Percentiles rank a stretch among this genome's conserved stretches.
These are phyloP conservation scores for Bertia moriformis DNA, from an alignment of 2,329 filamentous ascomycete genomes.

Conservation along the genomic window DNA sequence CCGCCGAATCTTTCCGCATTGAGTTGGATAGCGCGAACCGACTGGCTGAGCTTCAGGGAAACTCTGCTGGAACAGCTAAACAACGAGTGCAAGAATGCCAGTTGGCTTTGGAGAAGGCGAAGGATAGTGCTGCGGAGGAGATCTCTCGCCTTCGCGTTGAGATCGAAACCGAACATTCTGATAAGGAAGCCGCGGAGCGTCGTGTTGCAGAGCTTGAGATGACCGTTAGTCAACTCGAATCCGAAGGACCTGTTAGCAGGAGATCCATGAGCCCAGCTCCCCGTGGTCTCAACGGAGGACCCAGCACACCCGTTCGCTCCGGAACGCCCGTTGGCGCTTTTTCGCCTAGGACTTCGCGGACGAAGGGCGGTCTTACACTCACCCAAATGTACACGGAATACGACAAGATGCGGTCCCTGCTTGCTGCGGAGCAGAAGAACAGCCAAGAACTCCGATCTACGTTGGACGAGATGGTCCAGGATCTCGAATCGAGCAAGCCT, in stretches of 20 bases:
- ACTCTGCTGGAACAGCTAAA: slow-evolving; percentile 30
- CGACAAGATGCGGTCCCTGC: slow-evolving; percentile 24
- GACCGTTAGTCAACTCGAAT: slow-evolving; percentile 43
- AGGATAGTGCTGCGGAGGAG: slow-evolving; percentile 47
- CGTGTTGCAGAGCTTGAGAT: slow-evolving; percentile 52
- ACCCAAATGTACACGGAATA: slow-evolving; percentile 52
- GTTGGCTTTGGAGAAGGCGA: slow-evolving; percentile 34
- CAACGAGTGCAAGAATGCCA: slow-evolving; percentile 38
- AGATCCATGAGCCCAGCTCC: slow-evolving; percentile 7
- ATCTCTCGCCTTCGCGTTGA: slow-evolving; percentile 35
- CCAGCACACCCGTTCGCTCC: slow-evolving; percentile 30
- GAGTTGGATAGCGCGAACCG: slow-evolving; percentile 46
- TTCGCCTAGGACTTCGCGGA: slow-evolving; percentile 35
- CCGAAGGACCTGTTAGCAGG: slow-evolving; percentile 26
- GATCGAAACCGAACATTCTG: slow-evolving; percentile 37
- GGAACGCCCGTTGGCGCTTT: slow-evolving; percentile 30
- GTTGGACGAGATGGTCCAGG: slow-evolving; percentile 29
- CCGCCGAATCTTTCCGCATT: slow-evolving; percentile 42
- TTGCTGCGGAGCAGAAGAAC: neutral
- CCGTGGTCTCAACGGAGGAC: slow-evolving; percentile 23
- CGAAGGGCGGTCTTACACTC: slow-evolving; percentile 36
- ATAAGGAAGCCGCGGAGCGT: slow-evolving; percentile 45
- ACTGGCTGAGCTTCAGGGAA: slow-evolving; percentile 38
- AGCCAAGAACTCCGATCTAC: neutral
- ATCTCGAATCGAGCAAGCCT: slow-evolving; percentile 23